Base-by-base conservation (phyloP, 345 rosid species). In the Crucihimalaya himalaica region DNA sequence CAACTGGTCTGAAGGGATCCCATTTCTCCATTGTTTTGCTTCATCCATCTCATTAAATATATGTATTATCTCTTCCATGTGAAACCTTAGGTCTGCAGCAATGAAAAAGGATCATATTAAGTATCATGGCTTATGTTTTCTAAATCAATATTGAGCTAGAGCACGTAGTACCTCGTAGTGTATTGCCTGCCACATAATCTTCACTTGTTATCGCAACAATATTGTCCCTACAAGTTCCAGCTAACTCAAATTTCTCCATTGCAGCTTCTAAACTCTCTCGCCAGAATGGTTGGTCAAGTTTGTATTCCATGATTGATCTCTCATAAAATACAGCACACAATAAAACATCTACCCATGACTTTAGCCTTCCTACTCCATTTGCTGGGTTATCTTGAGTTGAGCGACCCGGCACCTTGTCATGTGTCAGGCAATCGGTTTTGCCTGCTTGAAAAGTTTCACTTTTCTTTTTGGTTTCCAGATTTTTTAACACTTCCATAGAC, bases 301-400 rank as follows among this genome's bases (percentile, higher is more conserved):
- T 94, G 82, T 76, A 91, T 81, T 95, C 99, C 83, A 91, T 86
- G 48, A 86, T 74, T 10, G 97, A 91, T 19, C 91, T 82, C 83
- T 94, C 97, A 27, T 89, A 94, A n/a, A 91, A 88, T 66, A 94
- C 83, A 67, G 86, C 82, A n/a, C 96, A 96, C 83, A 90, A 83
- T 35, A 89, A 80, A 66, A 91, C 84, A 75, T 89, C 85, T 62
- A 95, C 83, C 82, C 83, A 91, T n/a, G 90, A 83, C 54, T 84
- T 81, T 73, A 84, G 63, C 76, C 84, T 84, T 68, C 78, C 68
- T 59, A 80, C 89, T 81, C 86, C 89, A 50, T 83, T 84, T 23
- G 60, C 77, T 14, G 84, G 64, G 71, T 75, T 77, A 73, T 81
- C 89, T 76, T 77, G 72, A 19, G 81, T 77, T 32, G 87, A 70